These are phyloP conservation scores for Nakaseomyces sp. DNA, from an alignment of 1,139 yeast genomes.

Conservation along the genomic window DNA sequence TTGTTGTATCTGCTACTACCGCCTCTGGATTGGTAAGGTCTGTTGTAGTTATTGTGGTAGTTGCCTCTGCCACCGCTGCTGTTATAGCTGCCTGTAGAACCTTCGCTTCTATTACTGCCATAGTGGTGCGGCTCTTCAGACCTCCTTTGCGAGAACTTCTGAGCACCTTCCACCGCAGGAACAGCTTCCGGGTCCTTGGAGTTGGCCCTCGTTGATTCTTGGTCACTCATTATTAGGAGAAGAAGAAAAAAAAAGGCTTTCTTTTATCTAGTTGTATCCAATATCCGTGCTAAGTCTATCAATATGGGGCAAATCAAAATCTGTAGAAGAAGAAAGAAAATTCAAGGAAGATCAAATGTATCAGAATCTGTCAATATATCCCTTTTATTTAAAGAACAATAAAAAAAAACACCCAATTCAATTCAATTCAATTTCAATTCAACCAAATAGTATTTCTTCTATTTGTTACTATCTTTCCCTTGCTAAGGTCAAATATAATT, in stretches of 20 bases:
- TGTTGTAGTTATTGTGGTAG: conserved; percentile 5
- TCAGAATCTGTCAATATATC: no score
- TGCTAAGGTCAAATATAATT: no score
- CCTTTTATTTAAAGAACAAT: no score
- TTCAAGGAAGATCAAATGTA: no score
- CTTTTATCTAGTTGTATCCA: neutral
- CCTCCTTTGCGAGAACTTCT: neutral
- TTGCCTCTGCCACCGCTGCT: conserved; percentile 4
- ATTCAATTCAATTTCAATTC: no score
- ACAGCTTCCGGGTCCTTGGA: neutral
- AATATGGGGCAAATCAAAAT: no score
- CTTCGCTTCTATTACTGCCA: conserved; percentile 4
- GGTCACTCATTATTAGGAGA: neutral
- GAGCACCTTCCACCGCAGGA: neutral
- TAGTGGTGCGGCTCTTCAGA: neutral
- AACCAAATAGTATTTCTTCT: no score
- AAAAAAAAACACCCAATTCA: no score
- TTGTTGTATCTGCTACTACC: conserved; percentile 9
- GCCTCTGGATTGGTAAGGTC: conserved; percentile 11
- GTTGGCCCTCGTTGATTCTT: neutral
- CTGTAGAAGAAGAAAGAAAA: no score
- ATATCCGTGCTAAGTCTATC: no score
- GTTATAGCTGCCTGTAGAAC: conserved; percentile 6
- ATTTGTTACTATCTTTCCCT: no score
- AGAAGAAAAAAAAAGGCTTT: no score